Percentiles rank a stretch among this genome's conserved stretches.
Conservation (phyloP, 1,139 yeast genomes). For the Diutina catenulata region DNA sequence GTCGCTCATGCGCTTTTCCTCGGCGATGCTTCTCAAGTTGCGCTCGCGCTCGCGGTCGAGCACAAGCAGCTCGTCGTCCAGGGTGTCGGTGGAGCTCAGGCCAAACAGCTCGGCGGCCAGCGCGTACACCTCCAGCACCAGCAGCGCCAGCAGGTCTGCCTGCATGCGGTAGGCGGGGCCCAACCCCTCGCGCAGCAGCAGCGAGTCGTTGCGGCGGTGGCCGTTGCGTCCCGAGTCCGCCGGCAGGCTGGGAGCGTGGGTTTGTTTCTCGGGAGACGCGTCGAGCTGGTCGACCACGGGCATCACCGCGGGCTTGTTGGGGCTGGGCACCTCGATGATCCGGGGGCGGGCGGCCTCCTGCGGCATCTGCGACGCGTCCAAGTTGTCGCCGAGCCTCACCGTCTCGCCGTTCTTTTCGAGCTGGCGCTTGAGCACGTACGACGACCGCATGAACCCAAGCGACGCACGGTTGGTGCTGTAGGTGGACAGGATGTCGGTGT, state of each 20-base stretch:
- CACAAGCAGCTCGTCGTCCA: too few species aligned
- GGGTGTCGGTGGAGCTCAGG: too few species aligned
- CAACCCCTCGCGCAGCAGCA: not conserved
- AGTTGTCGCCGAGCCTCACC: not conserved
- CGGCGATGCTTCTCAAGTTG: not conserved
- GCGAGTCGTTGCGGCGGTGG: too few species aligned
- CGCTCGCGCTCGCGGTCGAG: too few species aligned
- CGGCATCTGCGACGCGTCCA: too few species aligned
- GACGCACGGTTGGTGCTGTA: not conserved
- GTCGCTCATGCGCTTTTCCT: slow-evolving; percentile 1
- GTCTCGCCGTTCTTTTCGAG: not conserved
- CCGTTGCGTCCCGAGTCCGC: too few species aligned
- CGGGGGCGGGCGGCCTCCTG: too few species aligned
- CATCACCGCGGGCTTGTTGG: too few species aligned
- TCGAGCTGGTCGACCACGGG: too few species aligned
- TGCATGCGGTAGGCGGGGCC: not conserved
- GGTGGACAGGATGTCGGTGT: slow-evolving; percentile 2
- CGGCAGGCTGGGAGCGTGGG: too few species aligned
- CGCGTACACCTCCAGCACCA: not conserved
- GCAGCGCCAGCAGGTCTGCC: not conserved
- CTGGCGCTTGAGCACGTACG: slow-evolving; percentile 1
- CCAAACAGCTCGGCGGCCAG: not conserved
- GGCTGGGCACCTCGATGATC: too few species aligned
- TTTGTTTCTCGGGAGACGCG: too few species aligned
- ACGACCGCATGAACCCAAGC: slow-evolving; percentile 3